phyloP scores from a whole-genome alignment of 2,329 filamentous ascomycete species.

The Hymenoscyphus salicellus region DNA sequence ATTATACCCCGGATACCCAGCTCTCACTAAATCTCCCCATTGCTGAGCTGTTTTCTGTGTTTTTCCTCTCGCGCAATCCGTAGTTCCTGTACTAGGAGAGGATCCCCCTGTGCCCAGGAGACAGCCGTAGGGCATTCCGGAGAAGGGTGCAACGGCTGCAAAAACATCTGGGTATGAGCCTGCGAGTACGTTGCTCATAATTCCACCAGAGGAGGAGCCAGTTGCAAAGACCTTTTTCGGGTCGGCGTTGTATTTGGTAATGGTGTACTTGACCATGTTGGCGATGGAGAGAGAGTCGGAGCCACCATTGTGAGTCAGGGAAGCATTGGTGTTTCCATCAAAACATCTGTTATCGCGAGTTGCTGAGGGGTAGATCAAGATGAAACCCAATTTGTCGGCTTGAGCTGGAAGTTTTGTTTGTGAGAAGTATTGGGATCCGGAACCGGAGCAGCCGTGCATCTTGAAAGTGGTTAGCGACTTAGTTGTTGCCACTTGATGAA shows the following conservation, averaged over 20 bases:
- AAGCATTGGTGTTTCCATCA: constrained; percentile 52
- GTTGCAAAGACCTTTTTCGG: constrained; percentile 51
- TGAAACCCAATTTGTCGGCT: constrained; percentile 54
- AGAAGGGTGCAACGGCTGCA: constrained; percentile 44
- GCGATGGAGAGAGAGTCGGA: constrained; percentile 54
- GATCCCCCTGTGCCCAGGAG: constrained; percentile 40
- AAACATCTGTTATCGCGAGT: constrained; percentile 50
- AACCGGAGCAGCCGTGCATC: constrained; percentile 7
- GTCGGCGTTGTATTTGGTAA: constrained; percentile 51
- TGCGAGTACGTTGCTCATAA: constrained; percentile 51
- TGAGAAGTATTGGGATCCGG: not conserved
- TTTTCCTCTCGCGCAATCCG: constrained; percentile 42
- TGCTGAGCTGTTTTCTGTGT: constrained; percentile 38
- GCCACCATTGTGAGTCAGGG: constrained; percentile 54
- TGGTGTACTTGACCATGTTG: constrained; percentile 56
- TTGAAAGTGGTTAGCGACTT: not conserved
- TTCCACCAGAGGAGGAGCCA: constrained; percentile 48
- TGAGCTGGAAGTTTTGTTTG: constrained; percentile 29
- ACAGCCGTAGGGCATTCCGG: constrained; percentile 46
- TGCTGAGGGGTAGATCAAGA: constrained; percentile 56
- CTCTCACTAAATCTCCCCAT: constrained; percentile 45
- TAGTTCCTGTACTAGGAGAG: constrained; percentile 49
- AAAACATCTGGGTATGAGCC: constrained; percentile 49
- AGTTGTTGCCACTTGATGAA: not conserved
- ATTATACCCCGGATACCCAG: constrained; percentile 39